These are phyloP conservation scores for Spathaspora hagerdaliae DNA, from an alignment of 805 yeast genomes.

Conservation along the genomic window DNA sequence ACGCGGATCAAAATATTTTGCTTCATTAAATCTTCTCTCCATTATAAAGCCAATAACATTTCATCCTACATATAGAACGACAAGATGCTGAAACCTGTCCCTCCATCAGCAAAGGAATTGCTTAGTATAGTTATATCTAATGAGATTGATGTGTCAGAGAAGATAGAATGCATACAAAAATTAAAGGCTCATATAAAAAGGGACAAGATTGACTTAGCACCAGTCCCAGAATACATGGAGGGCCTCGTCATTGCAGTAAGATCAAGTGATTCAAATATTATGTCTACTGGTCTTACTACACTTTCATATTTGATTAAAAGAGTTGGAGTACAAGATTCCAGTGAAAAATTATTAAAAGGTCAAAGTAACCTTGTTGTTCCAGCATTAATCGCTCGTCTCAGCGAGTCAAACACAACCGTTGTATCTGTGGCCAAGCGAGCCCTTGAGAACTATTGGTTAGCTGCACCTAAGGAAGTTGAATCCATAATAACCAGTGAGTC, in stretches of 20 bases:
- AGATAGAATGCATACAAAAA: conserved; percentile 19
- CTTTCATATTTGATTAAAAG: conserved; percentile 55
- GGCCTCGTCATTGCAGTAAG: conserved; percentile 44
- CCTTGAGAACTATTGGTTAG: conserved; percentile 51
- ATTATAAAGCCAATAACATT: no score
- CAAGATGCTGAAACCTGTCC: no score
- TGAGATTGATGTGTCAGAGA: conserved; percentile 2
- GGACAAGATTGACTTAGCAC: conserved; percentile 47
- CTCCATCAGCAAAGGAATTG: conserved; percentile 13
- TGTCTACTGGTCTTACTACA: conserved; percentile 43
- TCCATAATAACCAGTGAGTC: conserved; percentile 40
- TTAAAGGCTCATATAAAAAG: conserved; percentile 54
- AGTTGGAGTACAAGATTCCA: conserved; percentile 53
- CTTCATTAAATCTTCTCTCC: no score
- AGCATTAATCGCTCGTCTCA: conserved; percentile 43
- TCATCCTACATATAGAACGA: no score
- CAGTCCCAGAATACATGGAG: conserved; percentile 49
- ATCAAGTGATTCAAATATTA: conserved; percentile 33
- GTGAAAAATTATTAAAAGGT: conserved; percentile 31
- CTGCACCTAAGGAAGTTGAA: conserved; percentile 48
- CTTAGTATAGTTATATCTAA: conserved; percentile 15
- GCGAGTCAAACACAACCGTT: conserved; percentile 36
- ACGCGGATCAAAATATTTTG: no score
- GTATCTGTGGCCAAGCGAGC: conserved; percentile 39
- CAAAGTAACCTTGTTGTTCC: conserved; percentile 48